These are phyloP conservation scores for Trichoderma simmonsii DNA, from an alignment of 2,329 filamentous ascomycete genomes.

Conservation along the genomic window DNA sequence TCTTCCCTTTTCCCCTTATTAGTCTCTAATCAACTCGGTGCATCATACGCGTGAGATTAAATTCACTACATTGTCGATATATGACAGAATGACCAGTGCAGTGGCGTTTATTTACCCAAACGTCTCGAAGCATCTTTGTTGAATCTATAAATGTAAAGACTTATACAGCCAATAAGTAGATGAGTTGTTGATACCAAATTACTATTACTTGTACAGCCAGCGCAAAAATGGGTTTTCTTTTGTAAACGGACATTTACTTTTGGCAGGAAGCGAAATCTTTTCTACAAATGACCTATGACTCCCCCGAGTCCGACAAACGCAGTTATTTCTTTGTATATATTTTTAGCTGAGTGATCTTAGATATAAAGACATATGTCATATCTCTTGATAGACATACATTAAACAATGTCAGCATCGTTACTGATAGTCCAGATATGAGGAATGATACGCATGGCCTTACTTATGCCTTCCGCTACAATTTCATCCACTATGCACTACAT, in stretches of 20 bases:
- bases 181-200: background rate
- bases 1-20: background rate
- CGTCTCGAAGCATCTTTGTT: background rate
- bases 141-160: background rate
- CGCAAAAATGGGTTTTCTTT: background rate
- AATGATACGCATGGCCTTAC: background rate
- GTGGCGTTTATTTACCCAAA: background rate
- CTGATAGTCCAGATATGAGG: background rate
- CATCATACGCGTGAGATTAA: background rate
- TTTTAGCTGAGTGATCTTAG: background rate
- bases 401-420: background rate
- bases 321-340: background rate
- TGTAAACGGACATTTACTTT: background rate
- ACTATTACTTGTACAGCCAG: background rate
- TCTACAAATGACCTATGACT: background rate
- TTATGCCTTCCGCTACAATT: background rate
- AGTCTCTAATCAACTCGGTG: background rate
- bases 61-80: background rate
- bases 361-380: background rate
- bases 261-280: background rate
- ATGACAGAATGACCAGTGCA: fast-evolving
- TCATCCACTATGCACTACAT: background rate
- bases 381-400: background rate
- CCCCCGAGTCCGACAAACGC: background rate
- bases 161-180: background rate